phyloP scores from a whole-genome alignment of 305 asterid genomes.

The Coffea humblotiana region DNA sequence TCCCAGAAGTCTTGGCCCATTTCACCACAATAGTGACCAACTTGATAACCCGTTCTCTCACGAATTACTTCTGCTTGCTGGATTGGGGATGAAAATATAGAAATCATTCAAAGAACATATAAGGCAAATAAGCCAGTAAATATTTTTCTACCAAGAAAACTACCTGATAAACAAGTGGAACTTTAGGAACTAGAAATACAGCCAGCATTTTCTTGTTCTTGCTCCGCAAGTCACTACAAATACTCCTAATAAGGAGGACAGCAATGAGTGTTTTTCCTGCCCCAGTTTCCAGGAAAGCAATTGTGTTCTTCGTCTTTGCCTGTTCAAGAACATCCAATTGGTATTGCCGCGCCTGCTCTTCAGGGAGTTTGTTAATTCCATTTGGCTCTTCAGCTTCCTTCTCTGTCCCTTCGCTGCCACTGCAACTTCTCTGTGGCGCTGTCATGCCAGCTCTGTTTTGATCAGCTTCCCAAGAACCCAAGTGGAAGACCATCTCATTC shows the following conservation, averaged over 20 bases:
- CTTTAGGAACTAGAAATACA: conserved; percentile 97
- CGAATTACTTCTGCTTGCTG: conserved; percentile 99
- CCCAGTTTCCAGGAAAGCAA: conserved; percentile 98
- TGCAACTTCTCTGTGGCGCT: conserved; percentile 39
- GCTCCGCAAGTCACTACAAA: conserved; percentile 60
- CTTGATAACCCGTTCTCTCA: conserved; percentile 83
- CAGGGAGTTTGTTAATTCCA: conserved; percentile 58
- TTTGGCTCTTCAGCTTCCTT: conserved; percentile 53
- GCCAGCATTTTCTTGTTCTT: conserved; percentile 84
- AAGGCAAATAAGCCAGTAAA: not conserved
- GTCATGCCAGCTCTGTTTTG: conserved; percentile 53
- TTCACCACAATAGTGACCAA: conserved; percentile 99
- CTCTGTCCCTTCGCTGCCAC: conserved; percentile 33
- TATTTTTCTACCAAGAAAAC: not conserved
- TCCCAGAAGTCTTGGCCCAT: conserved; percentile 99
- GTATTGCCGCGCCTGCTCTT: conserved; percentile 92
- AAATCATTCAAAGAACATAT: conserved; percentile 7
- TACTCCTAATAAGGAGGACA: conserved; percentile 86
- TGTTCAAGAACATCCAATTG: conserved; percentile 98
- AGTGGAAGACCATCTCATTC: conserved; percentile 70
- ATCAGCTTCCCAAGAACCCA: conserved; percentile 80
- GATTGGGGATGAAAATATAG: conserved; percentile 19
- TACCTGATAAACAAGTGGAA: conserved; percentile 99
- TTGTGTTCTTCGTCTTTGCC: conserved; percentile 86
- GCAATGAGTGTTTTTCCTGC: conserved; percentile 98